Evolutionary conservation across 192 early-diverging fungal species (phyloP), one percentile per base, ranked within the genome.

Genomic region (Backusella mclennaniae): DNA sequence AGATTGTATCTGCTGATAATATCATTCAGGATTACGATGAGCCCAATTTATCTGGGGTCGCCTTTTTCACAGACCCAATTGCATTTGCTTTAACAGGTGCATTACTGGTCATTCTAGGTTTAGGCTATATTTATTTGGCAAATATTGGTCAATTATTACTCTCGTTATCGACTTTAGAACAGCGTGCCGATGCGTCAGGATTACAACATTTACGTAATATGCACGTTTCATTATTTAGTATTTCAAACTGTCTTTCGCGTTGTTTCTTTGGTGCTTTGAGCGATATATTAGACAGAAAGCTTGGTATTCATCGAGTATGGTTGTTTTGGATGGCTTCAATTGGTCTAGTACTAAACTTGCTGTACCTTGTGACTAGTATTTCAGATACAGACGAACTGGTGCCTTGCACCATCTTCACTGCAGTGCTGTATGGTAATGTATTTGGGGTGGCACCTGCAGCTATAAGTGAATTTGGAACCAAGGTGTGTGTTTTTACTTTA

Each of bases 121-220:
- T 81, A 63, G 80, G 80, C 8, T 81, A 81, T 74, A 72, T 81
- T 6, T 81, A 81, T 67, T 41, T 81, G 12, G 76, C 80, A 15
- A 73, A 72, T 8, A 75, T 81, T 41, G 80, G 80, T 9, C 76
- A 73, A 66, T 71, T 81, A 21, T 29, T 81, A 36, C 26, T 74
- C 17, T 59, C 80, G 3, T 41, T 81, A 6, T 66, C 80, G 11
- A 39, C 19, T 39, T 69, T 66, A 31, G 33, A 39, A 8, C 42
- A 44, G 14, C 35, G 35, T 1, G 35, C 35, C 2, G 33, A 46
- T 46, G 63, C 59, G 8, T 31, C 19, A 14, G 35, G 41, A 17
- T 23, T 69, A 26, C 80, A 81, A 29, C 80, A 81, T 53, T 23
- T 76, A 4, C 80, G 80, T 29, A 81, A 81, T 23, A 66, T 75